Evolutionary conservation across 2,329 filamentous ascomycete genomes (phyloP).

Genomic region (Cadophora sp.): DNA sequence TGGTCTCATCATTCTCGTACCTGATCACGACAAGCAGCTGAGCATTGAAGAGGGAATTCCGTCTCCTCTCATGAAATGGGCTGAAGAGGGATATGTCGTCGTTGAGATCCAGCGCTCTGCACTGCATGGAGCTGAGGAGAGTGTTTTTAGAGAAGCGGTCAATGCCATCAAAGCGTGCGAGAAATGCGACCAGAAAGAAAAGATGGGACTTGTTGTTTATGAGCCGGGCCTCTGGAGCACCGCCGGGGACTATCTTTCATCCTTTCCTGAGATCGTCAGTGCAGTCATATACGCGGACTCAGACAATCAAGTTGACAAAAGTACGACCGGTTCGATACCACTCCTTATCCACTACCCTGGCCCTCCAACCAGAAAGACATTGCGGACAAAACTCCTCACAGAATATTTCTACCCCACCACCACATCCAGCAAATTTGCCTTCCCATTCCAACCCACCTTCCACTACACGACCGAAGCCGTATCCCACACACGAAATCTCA

Average conservation of each 20-base stretch:
- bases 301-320: background rate
- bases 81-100: slow-evolving; percentile 43
- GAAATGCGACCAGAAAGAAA: slow-evolving; percentile 7
- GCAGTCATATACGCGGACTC: slow-evolving; percentile 1
- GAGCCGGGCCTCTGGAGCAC: background rate
- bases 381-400: background rate
- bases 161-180: background rate
- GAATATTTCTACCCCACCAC: background rate
- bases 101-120: slow-evolving; percentile 28
- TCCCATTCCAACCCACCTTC: slow-evolving; percentile 19
- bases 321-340: background rate
- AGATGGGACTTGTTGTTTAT: slow-evolving; percentile 1
- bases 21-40: slow-evolving; percentile 10
- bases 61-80: slow-evolving; percentile 43
- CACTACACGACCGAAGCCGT: slow-evolving; percentile 53
- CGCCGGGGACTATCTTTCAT: background rate
- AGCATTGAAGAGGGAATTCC: slow-evolving; percentile 34
- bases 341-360: background rate
- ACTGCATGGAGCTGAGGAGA: background rate
- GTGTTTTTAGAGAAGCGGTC: background rate
- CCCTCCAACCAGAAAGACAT: background rate
- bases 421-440: slow-evolving; percentile 18
- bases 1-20: slow-evolving; percentile 44
- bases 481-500: slow-evolving; percentile 67
- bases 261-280: background rate